Evolutionary conservation across 1,284 basidiomycete genomes (phyloP).

Genomic region (Pholiota adiposa): DNA sequence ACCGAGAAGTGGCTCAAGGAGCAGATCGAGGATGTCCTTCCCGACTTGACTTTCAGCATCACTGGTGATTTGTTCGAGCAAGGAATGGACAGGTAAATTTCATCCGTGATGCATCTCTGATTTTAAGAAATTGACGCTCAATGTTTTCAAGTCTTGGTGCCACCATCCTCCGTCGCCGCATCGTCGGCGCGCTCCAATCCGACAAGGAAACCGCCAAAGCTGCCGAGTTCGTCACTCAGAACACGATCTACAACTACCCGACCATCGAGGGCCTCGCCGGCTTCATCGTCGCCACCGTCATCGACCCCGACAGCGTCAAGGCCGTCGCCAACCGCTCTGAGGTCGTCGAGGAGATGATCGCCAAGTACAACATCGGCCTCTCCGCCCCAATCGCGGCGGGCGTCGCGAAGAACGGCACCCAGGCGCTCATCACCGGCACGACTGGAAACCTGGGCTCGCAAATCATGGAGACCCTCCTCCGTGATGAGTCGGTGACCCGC

Average conservation of each 20-base stretch:
- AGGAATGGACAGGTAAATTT: slow-evolving; percentile 45
- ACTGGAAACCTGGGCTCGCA: slow-evolving; percentile 39
- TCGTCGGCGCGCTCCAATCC: slow-evolving; percentile 32
- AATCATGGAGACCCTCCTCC: slow-evolving; percentile 29
- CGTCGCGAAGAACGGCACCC: slow-evolving; percentile 6
- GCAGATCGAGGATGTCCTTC: slow-evolving; percentile 31
- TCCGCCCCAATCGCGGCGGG: slow-evolving; percentile 5
- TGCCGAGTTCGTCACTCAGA: slow-evolving; percentile 27
- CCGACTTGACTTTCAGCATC: slow-evolving; percentile 21
- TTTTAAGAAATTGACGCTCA: neutral
- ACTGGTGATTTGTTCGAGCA: slow-evolving; percentile 40
- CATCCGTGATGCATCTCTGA: slow-evolving; percentile 1
- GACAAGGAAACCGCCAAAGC: slow-evolving; percentile 16
- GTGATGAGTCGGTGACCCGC: slow-evolving; percentile 26
- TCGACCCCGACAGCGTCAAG: slow-evolving; percentile 18
- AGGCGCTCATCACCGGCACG: slow-evolving; percentile 39
- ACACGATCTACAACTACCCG: slow-evolving; percentile 38
- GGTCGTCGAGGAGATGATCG: slow-evolving; percentile 37
- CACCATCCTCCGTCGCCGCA: slow-evolving; percentile 37
- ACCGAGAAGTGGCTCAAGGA: slow-evolving; percentile 34
- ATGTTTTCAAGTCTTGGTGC: slow-evolving; percentile 32
- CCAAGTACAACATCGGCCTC: slow-evolving; percentile 33
- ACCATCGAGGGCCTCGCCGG: slow-evolving; percentile 31
- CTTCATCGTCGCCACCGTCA: slow-evolving; percentile 29
- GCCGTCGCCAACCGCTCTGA: slow-evolving; percentile 18